Percentiles rank a stretch among this genome's conserved stretches.
These are phyloP conservation scores for Pythium brachiatum DNA, from an alignment of 352 stramenopile species.

Conservation along the genomic window DNA sequence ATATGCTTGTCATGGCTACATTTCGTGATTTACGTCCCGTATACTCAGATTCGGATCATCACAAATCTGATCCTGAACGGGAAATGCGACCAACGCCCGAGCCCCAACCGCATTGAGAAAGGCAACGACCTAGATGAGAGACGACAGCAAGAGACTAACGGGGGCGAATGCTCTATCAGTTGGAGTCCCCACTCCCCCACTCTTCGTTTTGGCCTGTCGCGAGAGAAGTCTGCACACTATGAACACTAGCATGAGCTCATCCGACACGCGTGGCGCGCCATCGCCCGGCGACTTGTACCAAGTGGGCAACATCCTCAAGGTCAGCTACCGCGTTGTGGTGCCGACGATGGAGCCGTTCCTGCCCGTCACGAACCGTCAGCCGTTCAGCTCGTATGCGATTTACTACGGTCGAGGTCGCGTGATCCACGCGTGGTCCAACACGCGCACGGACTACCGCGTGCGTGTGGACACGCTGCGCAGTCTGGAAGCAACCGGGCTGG, in stretches of 20 bases:
- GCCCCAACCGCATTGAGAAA: neutral
- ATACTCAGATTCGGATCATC: neutral
- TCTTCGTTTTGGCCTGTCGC: too few species aligned
- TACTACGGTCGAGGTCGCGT: constrained; percentile 38
- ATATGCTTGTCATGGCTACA: constrained; percentile 10
- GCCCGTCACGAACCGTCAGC: neutral
- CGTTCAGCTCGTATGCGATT: constrained; percentile 25
- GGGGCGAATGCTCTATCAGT: too few species aligned
- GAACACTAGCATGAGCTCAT: neutral
- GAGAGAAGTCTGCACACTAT: neutral
- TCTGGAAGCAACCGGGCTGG: constrained; percentile 26
- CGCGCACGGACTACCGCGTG: constrained; percentile 34
- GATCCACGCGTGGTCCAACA: constrained; percentile 41
- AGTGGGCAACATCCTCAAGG: constrained; percentile 34
- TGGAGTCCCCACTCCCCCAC: too few species aligned
- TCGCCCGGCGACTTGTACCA: constrained; percentile 10
- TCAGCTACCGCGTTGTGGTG: constrained; percentile 4
- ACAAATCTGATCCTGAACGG: neutral
- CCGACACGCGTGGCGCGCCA: neutral
- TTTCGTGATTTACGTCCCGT: neutral
- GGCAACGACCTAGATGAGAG: neutral
- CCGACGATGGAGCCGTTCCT: neutral
- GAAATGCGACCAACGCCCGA: neutral
- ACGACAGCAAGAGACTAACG: neutral
- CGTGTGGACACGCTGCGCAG: constrained; percentile 37